These are phyloP conservation scores for Leucosporidium scottii DNA, from an alignment of 768 basidiomycete genomes.

Conservation along the genomic window DNA sequence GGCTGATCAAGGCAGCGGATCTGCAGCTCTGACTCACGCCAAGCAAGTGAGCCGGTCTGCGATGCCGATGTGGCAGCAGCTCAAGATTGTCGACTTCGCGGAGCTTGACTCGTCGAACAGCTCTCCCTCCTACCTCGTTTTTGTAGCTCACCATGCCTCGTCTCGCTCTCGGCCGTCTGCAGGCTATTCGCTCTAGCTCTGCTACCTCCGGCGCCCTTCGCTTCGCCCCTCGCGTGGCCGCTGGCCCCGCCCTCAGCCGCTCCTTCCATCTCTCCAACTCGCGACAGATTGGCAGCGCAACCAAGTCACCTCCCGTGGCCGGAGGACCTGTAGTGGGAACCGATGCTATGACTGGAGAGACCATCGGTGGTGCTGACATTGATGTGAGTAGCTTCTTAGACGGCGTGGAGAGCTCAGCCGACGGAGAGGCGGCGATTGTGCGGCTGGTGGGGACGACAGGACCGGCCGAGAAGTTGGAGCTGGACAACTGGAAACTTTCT, in stretches of 20 bases:
- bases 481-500: not conserved
- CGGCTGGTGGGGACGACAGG: not conserved
- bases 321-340: constrained; percentile 6
- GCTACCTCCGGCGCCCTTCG: not conserved
- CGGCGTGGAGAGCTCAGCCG: no score
- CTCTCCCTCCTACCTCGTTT: no score
- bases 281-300: not conserved
- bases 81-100: no score
- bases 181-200: no score
- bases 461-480: not conserved
- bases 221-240: not conserved
- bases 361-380: constrained; percentile 50
- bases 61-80: no score
- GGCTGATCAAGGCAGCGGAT: no score
- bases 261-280: constrained; percentile 9
- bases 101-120: no score
- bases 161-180: no score
- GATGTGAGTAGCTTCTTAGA: constrained; percentile 46
- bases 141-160: no score
- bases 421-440: not conserved
- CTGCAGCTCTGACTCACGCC: no score
- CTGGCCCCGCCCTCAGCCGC: constrained; percentile 2
- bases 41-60: no score
- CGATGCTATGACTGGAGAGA: constrained; percentile 53
- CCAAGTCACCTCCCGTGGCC: constrained; percentile 4